These are phyloP conservation scores for Pythium pyrilobum DNA, from an alignment of 352 stramenopile genomes.

Conservation along the genomic window DNA sequence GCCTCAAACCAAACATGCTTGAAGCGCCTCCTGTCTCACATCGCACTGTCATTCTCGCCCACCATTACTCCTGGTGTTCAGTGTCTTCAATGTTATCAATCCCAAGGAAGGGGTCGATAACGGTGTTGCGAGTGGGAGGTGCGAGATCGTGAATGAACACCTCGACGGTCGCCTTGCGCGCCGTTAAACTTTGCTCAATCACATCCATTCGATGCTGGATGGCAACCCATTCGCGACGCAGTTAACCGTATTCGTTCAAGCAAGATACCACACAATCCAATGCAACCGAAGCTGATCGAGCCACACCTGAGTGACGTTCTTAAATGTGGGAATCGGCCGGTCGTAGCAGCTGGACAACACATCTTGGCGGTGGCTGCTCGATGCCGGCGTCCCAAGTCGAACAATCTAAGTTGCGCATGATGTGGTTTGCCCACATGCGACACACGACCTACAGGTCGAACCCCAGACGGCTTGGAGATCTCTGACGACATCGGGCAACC, in stretches of 20 bases:
- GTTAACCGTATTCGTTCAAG: not conserved
- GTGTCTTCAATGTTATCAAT: not conserved
- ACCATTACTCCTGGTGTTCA: not conserved
- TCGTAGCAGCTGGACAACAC: not conserved
- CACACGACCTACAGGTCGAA: not conserved
- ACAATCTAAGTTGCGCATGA: not conserved
- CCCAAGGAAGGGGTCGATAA: not conserved
- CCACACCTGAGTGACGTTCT: not conserved
- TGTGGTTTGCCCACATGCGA: constrained; percentile 3
- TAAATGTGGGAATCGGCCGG: not conserved
- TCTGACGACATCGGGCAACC: not conserved
- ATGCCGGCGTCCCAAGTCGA: not conserved
- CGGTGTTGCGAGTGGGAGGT: not conserved
- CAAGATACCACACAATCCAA: not conserved
- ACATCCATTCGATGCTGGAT: not conserved
- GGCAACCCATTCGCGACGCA: not conserved
- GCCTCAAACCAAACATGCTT: not conserved
- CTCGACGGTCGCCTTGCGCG: not conserved
- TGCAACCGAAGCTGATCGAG: not conserved
- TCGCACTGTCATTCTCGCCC: not conserved
- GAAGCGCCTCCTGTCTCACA: not conserved
- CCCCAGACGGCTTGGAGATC: not conserved
- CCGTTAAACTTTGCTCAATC: not conserved
- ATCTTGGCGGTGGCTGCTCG: not conserved
- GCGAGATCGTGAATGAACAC: not conserved